Conservation (phyloP, 179 eudicot genomes). For the Silene vulgaris region DNA sequence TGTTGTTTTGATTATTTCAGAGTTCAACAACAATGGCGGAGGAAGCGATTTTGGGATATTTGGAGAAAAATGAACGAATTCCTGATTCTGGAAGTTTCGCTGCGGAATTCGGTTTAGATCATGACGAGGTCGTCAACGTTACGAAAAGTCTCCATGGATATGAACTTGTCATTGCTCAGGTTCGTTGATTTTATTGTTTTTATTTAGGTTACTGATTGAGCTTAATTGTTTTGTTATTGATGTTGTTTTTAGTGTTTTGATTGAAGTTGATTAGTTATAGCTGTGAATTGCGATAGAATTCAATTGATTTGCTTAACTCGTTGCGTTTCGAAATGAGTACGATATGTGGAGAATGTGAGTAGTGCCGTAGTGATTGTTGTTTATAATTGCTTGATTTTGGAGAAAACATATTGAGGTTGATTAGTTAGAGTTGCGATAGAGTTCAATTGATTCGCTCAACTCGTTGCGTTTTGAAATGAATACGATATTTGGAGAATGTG, state of each 20-base stretch:
- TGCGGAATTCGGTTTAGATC: constrained; percentile 43
- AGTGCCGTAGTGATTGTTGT: not conserved
- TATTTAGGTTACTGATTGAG: not conserved
- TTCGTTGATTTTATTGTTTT: constrained; percentile 11
- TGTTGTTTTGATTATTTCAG: not conserved
- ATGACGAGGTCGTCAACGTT: constrained; percentile 65
- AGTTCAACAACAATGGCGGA: constrained; percentile 49
- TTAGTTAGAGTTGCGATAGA: too few relatives aligned
- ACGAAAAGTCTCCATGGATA: constrained; percentile 73
- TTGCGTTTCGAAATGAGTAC: not conserved
- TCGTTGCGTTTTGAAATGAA: not conserved
- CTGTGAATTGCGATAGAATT: not conserved
- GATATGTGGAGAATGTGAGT: not conserved
- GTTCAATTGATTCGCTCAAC: too few relatives aligned
- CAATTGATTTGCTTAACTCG: not conserved
- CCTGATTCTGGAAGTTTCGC: constrained; percentile 73
- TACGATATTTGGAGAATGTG: not conserved
- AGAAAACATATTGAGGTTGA: too few relatives aligned
- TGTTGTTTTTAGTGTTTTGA: too few relatives aligned
- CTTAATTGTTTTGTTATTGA: too few relatives aligned
- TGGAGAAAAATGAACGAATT: constrained; percentile 58
- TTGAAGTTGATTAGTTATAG: not conserved
- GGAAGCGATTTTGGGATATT: constrained; percentile 58
- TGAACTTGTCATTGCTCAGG: constrained; percentile 64
- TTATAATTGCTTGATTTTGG: not conserved